phyloP scores from a whole-genome alignment of 805 yeast species.

The Candida glaebosa region DNA sequence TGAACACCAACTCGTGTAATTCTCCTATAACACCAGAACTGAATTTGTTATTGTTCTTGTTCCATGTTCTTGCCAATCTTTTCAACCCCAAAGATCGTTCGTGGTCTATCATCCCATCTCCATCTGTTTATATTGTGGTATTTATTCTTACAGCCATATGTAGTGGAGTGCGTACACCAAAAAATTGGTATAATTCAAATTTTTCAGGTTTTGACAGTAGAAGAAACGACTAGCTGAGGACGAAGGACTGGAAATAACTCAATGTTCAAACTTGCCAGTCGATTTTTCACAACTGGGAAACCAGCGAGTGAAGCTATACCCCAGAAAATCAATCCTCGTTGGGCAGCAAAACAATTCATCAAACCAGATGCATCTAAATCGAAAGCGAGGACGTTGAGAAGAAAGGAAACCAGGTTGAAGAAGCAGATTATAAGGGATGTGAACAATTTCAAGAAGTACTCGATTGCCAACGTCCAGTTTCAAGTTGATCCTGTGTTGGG shows the following conservation, averaged over 20 bases:
- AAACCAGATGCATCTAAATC: conserved; percentile 29
- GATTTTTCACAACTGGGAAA: conserved; percentile 17
- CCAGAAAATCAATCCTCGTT: conserved; percentile 16
- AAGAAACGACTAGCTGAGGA: background rate
- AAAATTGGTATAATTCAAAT: background rate
- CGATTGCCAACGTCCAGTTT: conserved; percentile 27
- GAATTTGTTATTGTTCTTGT: background rate
- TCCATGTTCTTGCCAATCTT: conserved; percentile 1
- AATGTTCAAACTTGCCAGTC: conserved; percentile 9
- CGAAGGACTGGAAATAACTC: background rate
- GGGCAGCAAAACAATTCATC: conserved; percentile 37
- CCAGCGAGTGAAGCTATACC: conserved; percentile 6
- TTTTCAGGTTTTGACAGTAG: too few species aligned
- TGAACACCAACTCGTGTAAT: conserved; percentile 8
- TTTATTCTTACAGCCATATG: background rate
- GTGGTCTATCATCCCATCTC: background rate
- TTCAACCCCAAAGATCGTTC: background rate
- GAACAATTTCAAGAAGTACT: conserved; percentile 38
- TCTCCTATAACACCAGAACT: background rate
- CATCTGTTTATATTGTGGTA: background rate
- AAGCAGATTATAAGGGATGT: conserved; percentile 39
- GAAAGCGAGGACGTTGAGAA: conserved; percentile 30
- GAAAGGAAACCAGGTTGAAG: conserved; percentile 38
- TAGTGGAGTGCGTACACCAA: too few species aligned
- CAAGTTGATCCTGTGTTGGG: conserved; percentile 85